These are phyloP conservation scores for Lophiostoma macrostomum DNA, from an alignment of 495 filamentous ascomycete genomes.

Conservation along the genomic window DNA sequence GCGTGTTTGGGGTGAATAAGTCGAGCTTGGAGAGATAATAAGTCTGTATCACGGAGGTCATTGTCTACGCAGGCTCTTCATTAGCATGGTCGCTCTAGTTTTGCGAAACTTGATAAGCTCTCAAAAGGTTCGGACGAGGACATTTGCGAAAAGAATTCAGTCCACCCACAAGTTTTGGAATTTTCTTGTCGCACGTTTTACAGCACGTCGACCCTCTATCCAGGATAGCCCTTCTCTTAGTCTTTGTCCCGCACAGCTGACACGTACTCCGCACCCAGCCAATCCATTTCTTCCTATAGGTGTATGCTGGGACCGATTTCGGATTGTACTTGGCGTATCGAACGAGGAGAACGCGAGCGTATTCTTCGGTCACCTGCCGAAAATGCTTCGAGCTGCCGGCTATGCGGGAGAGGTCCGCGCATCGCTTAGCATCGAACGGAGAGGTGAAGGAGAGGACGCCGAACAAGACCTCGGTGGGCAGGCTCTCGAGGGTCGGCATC, in stretches of 20 bases:
- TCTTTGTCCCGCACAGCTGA: constrained; percentile 10
- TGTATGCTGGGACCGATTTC: background rate
- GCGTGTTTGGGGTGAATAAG: constrained; percentile 24
- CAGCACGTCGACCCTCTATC: constrained; percentile 16
- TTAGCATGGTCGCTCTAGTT: background rate
- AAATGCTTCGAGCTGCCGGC: constrained; percentile 5
- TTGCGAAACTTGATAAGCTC: too few species aligned
- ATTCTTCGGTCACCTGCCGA: constrained; percentile 15
- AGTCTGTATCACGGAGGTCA: constrained; percentile 4
- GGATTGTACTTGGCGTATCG: background rate
- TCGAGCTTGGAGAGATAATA: constrained; percentile 16
- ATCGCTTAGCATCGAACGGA: constrained; percentile 1
- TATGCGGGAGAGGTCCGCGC: background rate
- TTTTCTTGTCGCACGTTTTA: constrained; percentile 5
- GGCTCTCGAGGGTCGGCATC: constrained; percentile 9
- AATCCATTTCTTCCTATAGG: constrained; percentile 9
- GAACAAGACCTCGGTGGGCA: constrained; percentile 19
- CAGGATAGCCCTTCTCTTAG: constrained; percentile 10
- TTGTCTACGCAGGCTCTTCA: constrained; percentile 3
- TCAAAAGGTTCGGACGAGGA: background rate
- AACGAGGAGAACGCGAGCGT: constrained; percentile 15
- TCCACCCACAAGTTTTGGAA: too few species aligned
- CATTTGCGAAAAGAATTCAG: constrained; percentile 26
- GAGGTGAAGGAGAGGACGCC: constrained; percentile 12
- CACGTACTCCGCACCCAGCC: constrained; percentile 12